Evolutionary conservation across 2,329 filamentous ascomycete genomes (phyloP), one percentile per base, ranked within the genome.

Genomic region (Hawksworthiomyces lignivorus): DNA sequence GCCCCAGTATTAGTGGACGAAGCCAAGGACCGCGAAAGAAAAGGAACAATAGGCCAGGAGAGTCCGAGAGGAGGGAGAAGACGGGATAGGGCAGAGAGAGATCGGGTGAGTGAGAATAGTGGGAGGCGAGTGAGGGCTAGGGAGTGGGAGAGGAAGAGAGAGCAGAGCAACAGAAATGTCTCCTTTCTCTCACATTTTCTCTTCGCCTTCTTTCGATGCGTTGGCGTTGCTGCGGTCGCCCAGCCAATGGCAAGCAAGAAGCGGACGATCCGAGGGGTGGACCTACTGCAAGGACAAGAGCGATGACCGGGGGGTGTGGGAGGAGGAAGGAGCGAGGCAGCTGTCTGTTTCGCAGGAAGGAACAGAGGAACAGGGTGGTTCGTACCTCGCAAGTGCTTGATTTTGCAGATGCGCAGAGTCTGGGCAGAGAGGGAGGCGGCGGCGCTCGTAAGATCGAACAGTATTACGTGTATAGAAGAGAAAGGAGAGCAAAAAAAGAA

Each of bases 221-320:
- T 43, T 53, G 51, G 48, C 51, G 47, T 34, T 53, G 48, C 47
- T 49, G 44, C 40, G 33, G 47, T 36, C 43, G 29, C 39, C 43
- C 34, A 46, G 46, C 51, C 51, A 53, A 53, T 53, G 39, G 41
- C 21, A 41, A 38, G 7, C 17, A 37, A 47, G 47, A 50, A 41
- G 15, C 27, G 47, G 35, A 20, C 36, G 45, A 41, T 50, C 40
- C 36, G 48, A 46, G 45, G 36, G 47, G 44, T 39, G 44, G 37
- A 35, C 36, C 39, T 45, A 26, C 47, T 49, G 46, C 48, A 48
- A 44, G 48, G 46, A 50, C n/a, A 48, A 43, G 36, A 28, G 44
- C 37, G 33, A 31, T 15, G 39, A 40, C 39, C 20, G 26, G 48
- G 44, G 43, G 41, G 29, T 39, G 41, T 24, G 36, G 36, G 40